These are phyloP conservation scores for Mycena belliarum DNA, from an alignment of 768 basidiomycete genomes.

Conservation along the genomic window DNA sequence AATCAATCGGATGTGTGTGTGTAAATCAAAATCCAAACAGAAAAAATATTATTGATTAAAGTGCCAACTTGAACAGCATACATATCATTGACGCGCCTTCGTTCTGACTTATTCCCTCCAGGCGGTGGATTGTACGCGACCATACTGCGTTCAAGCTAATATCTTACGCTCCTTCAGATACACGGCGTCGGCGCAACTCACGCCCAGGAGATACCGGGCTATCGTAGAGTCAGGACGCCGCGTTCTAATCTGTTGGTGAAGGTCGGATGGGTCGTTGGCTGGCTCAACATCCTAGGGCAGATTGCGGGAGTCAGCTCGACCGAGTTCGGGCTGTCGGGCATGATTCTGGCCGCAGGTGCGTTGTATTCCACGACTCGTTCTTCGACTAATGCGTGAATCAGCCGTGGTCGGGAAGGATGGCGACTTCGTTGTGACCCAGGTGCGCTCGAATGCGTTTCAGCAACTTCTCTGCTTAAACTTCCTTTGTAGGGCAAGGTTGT, in stretches of 20 bases:
- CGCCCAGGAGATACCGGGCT: slow-evolving; percentile 64
- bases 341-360: slow-evolving; percentile 73
- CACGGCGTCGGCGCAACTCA: slow-evolving; percentile 78
- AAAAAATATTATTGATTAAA: too few relatives aligned
- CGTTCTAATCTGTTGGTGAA: slow-evolving; percentile 22
- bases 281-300: slow-evolving; percentile 82
- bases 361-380: background rate
- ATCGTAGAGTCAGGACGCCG: slow-evolving; percentile 37
- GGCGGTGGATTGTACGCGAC: slow-evolving; percentile 58
- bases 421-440: slow-evolving; percentile 58
- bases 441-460: slow-evolving; percentile 26
- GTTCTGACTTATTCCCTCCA: background rate
- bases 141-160: background rate
- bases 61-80: too few relatives aligned
- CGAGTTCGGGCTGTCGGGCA: slow-evolving; percentile 77
- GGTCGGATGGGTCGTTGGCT: slow-evolving; percentile 80
- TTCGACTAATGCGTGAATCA: too few relatives aligned
- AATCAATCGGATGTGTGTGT: too few relatives aligned
- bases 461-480: background rate
- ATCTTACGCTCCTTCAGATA: slow-evolving; percentile 43
- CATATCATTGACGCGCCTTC: background rate
- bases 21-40: too few relatives aligned
- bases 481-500: slow-evolving; percentile 66
- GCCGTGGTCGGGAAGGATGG: slow-evolving; percentile 61
- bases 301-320: slow-evolving; percentile 85